A percentile compares a stretch with the other conserved stretches of the same genome.
phyloP scores from a whole-genome alignment of 83 land plant species.

The Diphasiastrum complanatum region DNA sequence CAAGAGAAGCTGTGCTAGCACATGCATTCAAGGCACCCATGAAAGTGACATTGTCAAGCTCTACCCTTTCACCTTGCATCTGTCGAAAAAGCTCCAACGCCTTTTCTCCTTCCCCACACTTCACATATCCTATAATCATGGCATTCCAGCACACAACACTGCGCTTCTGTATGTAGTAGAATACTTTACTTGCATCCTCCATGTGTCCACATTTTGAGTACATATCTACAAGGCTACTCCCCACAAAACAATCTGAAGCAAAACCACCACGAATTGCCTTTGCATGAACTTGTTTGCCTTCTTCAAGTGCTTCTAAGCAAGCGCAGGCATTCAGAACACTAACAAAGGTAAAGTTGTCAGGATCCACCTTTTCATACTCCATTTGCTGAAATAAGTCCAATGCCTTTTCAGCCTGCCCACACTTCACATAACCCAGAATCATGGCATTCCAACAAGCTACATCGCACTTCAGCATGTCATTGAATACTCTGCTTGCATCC shows the following conservation, averaged over 20 bases:
- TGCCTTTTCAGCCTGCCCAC: background rate
- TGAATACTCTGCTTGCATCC: background rate
- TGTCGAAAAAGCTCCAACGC: no score
- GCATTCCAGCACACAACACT: no score
- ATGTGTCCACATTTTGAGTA: no score
- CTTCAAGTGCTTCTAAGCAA: background rate
- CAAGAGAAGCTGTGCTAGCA: no score
- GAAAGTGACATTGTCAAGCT: no score
- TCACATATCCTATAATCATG: no score
- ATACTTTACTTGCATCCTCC: no score
- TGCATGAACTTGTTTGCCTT: background rate
- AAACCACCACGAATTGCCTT: background rate
- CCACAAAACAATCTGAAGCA: background rate
- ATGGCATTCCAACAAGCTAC: background rate
- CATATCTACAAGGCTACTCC: background rate
- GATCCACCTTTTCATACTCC: background rate
- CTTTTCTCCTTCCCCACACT: no score
- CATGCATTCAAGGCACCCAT: no score
- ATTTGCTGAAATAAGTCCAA: background rate
- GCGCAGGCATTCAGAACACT: background rate
- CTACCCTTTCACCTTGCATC: no score
- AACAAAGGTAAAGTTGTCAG: background rate
- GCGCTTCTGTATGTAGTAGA: no score
- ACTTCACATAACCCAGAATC: background rate
- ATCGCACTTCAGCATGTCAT: background rate